Base-by-base conservation (phyloP, 352 stramenopile species). In the Globisporangium echinulatum region DNA sequence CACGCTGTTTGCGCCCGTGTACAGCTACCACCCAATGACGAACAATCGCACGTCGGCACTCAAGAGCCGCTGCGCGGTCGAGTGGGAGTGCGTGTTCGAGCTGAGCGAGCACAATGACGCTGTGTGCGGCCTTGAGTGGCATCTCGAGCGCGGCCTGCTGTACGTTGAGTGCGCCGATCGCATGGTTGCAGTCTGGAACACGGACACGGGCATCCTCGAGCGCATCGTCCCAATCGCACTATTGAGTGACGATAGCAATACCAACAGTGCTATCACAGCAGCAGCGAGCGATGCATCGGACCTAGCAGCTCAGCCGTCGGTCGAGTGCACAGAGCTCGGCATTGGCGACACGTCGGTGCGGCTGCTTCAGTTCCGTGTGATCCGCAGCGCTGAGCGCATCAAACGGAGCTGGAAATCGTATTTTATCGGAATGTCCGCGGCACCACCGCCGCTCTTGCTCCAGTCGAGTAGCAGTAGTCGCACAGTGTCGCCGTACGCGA, bases 151-250 rank as follows among this genome's bases (percentile, higher is more conserved):
- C 0, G 77, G 82, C 0, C 52, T 88, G 40, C 48, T 92, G 1
- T 61, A 79, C 43, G 68, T 93, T 13, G 83, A 91, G 49, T 94
- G 81, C 49, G 78, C 75, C 52, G 78, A 94, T 63, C 66, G 62
- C 1, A 87, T 92, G 76, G 73, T 90, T 39, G 88, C 90, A 46
- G 75, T 94, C 10, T 94, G 85, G 85, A 91, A 68, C 49, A 69
- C 75, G 0, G 76, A 90, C 17, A 92, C 81, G n/a, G 83, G 85
- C 0, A 76, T 93, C 33, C 48, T 94, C 0, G 85, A 94, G 56
- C 77, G 85, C 40, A 70, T 67, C 3, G 49, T 91, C 9, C 85
- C 85, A 14, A 62, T 52, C 17, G 76, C 75, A 8, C 53, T 94
- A 17, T 48, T 94, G 1, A 75, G 74, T 47, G 75, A 73, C 13